Base-by-base conservation (phyloP, 116 monocot genomes). In the Iris pallida region DNA sequence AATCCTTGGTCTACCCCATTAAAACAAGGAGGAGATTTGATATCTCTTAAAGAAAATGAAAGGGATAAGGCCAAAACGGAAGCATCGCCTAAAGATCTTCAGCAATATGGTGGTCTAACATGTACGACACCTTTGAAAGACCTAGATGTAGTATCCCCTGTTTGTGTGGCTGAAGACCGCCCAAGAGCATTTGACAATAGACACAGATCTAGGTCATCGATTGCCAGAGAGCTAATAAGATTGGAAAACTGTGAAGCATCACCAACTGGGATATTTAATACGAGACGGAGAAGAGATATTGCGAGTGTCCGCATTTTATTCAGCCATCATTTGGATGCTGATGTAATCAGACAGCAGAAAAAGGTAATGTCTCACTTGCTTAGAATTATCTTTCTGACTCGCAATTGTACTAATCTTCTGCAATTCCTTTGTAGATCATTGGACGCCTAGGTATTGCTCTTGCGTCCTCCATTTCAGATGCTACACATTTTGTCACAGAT, bases 401-500 rank as follows among this genome's bases (percentile, higher is more conserved):
- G 52, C 20, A 53, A 16, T 66, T 66, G n/a, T 63, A 63, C 45
- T 16, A 53, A n/a, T 15, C 56, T 15, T 6, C 17, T 14, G 56
- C 56, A 56, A 41, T 71, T 71, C 43, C 42, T 71, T 15, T 66
- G 41, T 58, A 95, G 95, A 88, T 95, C 17, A 73, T 88, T 75
- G 59, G 65, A 51, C 71, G 88, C n/a, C 76, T 95, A 53, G 81
- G 83, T 53, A 69, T 87, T 71, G 49, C 61, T 13, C 42, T 74
- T 51, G 97, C 90, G 40, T 67, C 73, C 45, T 87, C 85, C 30
- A 85, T 89, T 64, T 75, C 54, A 45, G 82, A 92, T 68, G 97
- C 92, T 10, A 92, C 97, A 66, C 92, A 97, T 69, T 92, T 97
- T 68, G 78, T 97, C 47, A 75, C 92, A 70, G 81, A 92, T 71